Evolutionary conservation across 345 rosid species (phyloP).

Genomic region (Citrus hindsii): DNA sequence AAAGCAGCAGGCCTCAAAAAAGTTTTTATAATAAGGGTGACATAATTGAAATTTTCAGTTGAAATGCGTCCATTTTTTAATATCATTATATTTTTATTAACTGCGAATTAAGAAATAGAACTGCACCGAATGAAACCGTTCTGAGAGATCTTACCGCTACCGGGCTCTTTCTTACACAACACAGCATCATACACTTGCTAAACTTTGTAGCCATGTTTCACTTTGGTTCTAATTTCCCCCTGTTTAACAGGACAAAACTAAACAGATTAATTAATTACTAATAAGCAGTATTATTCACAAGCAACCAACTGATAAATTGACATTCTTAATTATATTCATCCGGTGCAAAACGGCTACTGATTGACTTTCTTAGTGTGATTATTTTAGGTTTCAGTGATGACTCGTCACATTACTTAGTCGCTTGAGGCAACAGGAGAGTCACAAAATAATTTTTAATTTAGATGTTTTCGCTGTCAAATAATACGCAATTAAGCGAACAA

Average conservation of each 20-base stretch:
- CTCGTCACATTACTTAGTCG: no score
- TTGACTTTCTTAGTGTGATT: neutral
- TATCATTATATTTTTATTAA: no score
- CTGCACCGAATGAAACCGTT: neutral
- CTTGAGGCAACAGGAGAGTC: neutral
- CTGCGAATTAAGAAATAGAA: neutral
- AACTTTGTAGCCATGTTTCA: constrained; percentile 37
- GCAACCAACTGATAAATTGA: neutral
- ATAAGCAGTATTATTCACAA: neutral
- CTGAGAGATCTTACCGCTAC: constrained; percentile 30
- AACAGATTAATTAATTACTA: neutral
- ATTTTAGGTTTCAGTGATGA: neutral
- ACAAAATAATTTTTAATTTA: neutral
- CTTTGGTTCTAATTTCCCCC: neutral
- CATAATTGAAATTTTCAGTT: no score
- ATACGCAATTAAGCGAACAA: neutral
- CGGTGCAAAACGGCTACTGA: neutral
- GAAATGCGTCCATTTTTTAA: no score
- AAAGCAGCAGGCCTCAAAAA: no score
- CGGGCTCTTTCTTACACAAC: constrained; percentile 33
- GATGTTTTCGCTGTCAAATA: neutral
- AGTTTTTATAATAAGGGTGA: no score
- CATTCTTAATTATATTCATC: neutral
- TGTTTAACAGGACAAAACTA: neutral
- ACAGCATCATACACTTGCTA: constrained; percentile 33